A percentile compares a stretch with the other conserved stretches of the same genome.
Conservation (phyloP, 306 rosid genomes). For the Hippophae gyantsensis region DNA sequence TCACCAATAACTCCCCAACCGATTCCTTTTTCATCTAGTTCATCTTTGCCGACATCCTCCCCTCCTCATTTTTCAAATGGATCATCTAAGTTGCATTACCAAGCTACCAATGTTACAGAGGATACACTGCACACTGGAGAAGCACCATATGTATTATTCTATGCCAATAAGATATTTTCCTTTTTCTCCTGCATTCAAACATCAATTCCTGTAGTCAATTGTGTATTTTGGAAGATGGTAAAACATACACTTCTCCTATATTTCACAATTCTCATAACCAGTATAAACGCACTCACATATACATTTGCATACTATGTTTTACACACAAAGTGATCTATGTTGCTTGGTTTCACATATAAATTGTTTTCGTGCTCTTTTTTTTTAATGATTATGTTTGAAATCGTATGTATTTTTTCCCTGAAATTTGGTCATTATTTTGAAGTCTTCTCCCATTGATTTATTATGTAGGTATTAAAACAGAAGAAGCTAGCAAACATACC, state of each 20-base stretch:
- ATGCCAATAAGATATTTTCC: conserved; percentile 66
- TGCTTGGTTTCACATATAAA: background rate
- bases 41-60: conserved; percentile 60
- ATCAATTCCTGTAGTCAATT: background rate
- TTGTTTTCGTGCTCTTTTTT: background rate
- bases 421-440: background rate
- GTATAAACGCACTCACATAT: no score
- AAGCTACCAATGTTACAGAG: conserved; percentile 40
- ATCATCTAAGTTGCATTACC: conserved; percentile 41
- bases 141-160: conserved; percentile 71
- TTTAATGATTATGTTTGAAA: conserved; percentile 9
- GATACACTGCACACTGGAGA: conserved; percentile 38
- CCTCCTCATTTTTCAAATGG: conserved; percentile 53
- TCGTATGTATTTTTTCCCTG: background rate
- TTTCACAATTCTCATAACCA: no score
- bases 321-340: background rate
- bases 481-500: conserved; percentile 89
- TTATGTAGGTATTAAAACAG: conserved; percentile 60
- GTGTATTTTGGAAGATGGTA: background rate
- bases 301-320: no score
- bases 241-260: no score
- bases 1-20: conserved; percentile 92
- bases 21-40: conserved; percentile 49
- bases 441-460: conserved; percentile 16
- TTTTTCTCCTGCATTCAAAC: conserved; percentile 11